phyloP scores from a whole-genome alignment of 2,329 filamentous ascomycete species.

The Colletotrichum siamense region DNA sequence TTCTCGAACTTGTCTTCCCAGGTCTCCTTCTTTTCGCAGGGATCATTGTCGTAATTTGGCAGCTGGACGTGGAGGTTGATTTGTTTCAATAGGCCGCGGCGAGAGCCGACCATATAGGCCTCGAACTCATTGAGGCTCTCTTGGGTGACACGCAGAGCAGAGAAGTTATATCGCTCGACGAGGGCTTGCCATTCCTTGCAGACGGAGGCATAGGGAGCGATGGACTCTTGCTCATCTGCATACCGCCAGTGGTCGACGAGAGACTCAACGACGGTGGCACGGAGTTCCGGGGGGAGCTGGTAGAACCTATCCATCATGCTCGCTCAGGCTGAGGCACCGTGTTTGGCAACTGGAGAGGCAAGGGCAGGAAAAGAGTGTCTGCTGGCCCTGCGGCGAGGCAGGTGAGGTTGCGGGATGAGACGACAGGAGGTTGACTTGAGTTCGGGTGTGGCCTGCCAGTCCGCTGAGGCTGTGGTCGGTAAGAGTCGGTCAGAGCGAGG shows the following conservation, averaged over 20 bases:
- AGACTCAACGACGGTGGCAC: slow-evolving; percentile 17
- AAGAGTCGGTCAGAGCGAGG: slow-evolving; percentile 19
- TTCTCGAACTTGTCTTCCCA: slow-evolving; percentile 31
- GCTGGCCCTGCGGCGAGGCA: background rate
- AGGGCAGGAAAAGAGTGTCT: background rate
- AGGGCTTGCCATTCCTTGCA: slow-evolving; percentile 30
- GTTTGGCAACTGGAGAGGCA: background rate
- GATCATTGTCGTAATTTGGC: slow-evolving; percentile 26
- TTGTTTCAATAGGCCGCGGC: slow-evolving; percentile 24
- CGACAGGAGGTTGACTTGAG: slow-evolving; percentile 20
- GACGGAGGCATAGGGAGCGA: slow-evolving; percentile 28
- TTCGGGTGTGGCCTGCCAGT: slow-evolving; percentile 14
- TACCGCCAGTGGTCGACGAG: slow-evolving; percentile 23
- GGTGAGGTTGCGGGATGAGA: slow-evolving; percentile 20
- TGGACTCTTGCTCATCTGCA: slow-evolving; percentile 18
- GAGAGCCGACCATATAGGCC: slow-evolving; percentile 22
- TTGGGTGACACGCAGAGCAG: slow-evolving; percentile 22
- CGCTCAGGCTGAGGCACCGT: slow-evolving; percentile 6
- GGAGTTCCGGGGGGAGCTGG: slow-evolving; percentile 17
- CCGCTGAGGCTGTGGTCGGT: slow-evolving; percentile 17
- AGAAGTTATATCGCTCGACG: slow-evolving; percentile 29
- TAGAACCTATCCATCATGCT: slow-evolving; percentile 12
- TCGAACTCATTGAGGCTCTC: slow-evolving; percentile 25
- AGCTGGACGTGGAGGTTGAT: slow-evolving; percentile 28
- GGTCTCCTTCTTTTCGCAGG: slow-evolving; percentile 23